These are phyloP conservation scores for Adiantum capillusveneris DNA, from an alignment of 75 land plant species.

Conservation along the genomic window DNA sequence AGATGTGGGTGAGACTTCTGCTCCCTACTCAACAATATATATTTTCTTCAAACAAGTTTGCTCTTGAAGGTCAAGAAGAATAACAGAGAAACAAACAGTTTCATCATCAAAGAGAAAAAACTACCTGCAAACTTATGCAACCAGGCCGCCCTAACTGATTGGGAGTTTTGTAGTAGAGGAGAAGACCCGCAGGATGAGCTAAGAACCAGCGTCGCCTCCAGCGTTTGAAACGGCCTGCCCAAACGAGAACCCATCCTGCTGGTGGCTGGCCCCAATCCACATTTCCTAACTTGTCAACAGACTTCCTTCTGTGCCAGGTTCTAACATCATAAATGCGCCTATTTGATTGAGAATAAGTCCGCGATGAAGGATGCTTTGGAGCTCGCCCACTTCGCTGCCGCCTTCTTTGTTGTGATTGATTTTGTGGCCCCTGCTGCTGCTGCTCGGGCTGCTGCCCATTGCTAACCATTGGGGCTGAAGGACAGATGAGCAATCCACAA, in stretches of 20 bases:
- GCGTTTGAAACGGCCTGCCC: constrained; percentile 42
- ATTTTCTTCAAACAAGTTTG: no score
- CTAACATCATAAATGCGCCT: constrained; percentile 35
- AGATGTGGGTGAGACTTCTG: constrained; percentile 23
- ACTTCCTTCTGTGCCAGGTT: constrained; percentile 26
- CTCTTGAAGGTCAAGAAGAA: no score
- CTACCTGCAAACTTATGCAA: constrained; percentile 36
- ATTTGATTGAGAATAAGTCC: background rate
- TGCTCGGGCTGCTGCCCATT: no score
- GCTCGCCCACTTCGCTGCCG: background rate
- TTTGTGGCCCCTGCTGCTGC: no score
- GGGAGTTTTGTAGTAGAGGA: constrained; percentile 37
- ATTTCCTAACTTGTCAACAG: background rate
- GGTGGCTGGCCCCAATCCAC: constrained; percentile 19
- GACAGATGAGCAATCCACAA: no score
- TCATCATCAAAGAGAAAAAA: no score
- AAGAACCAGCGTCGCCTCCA: constrained; percentile 43
- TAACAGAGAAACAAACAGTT: no score
- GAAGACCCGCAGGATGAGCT: constrained; percentile 34
- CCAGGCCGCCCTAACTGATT: constrained; percentile 39
- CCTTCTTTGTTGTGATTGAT: constrained; percentile 4
- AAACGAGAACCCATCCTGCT: constrained; percentile 41
- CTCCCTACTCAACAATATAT: constrained; percentile 14
- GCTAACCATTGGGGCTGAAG: no score
- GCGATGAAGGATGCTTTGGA: constrained; percentile 1